Base-by-base conservation (phyloP, 495 filamentous ascomycete species). In the Talaromyces nanjingensis region DNA sequence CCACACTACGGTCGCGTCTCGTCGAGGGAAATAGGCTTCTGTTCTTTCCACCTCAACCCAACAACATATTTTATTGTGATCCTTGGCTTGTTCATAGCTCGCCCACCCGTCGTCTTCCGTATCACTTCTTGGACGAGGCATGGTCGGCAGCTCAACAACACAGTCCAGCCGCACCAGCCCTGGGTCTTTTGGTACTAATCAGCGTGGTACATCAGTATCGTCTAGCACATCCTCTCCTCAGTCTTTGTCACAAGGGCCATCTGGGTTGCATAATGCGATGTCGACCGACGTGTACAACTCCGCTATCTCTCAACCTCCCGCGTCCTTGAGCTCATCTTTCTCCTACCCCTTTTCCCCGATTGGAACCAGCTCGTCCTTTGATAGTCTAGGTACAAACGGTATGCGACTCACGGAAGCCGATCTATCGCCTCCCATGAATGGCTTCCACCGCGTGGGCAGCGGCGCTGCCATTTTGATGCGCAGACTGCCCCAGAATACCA, bases 401-500 rank as follows among this genome's bases (percentile, higher is more conserved):
- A 84, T 79, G 75, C 81, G 76, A 67, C 69, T 83, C 71, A 73
- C 74, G 69, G 77, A 83, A 63, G 64, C 75, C 63, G 77, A 77
- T 67, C 72, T 73, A 62, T 74, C 76, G 61, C 77, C 79, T 66
- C 75, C 83, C 62, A 78, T 83, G 52, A 80, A 81, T 66, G 77
- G 74, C 67, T 73, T 79, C 54, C 67, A 70, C 59, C 76, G 77
- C 62, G 59, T 69, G 6, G 68, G 53, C 45, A 74, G 33, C 55
- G 75, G 74, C 61, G 77, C 76, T 68, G 82, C 79, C 72, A 87
- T 86, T 60, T 73, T 91, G 58, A 88, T 97, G 76, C 89, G 89
- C 66, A 89, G 86, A 68, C 82, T 97, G 0, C 89, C 92, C 6
- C 72, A 79, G 60, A 91, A 88, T 68, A 93, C 86, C 20, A 86